A percentile compares a stretch with the other conserved stretches of the same genome.
Conservation (phyloP, 306 rosid species). For the Canavalia gladiata region DNA sequence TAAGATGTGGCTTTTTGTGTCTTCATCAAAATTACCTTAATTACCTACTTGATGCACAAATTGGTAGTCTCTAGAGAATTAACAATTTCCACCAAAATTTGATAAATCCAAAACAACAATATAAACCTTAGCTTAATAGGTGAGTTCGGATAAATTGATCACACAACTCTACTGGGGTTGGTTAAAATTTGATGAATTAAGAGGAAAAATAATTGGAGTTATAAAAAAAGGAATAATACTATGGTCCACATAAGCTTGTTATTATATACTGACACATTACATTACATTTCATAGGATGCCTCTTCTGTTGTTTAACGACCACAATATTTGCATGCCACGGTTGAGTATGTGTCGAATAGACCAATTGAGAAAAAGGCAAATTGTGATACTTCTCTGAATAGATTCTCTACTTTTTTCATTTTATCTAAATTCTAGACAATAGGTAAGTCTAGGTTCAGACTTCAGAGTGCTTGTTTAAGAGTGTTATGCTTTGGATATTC, state of each 20-base stretch:
- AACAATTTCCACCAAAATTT: background rate
- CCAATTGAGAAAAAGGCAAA: background rate
- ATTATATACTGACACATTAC: too few species aligned
- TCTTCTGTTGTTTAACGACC: background rate
- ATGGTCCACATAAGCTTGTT: too few species aligned
- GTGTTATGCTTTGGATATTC: background rate
- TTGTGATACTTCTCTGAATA: background rate
- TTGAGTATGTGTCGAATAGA: background rate
- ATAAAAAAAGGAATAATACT: too few species aligned
- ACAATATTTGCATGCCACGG: background rate
- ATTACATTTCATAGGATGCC: too few species aligned
- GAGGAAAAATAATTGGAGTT: too few species aligned
- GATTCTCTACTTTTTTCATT: background rate
- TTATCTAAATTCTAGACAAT: background rate
- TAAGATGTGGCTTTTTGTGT: background rate
- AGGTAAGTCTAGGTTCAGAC: slow-evolving; percentile 40
- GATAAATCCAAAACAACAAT: background rate
- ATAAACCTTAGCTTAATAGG: too few species aligned
- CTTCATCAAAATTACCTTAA: background rate
- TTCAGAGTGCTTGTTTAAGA: background rate
- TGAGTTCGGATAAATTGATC: too few species aligned
- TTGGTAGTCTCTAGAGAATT: slow-evolving; percentile 10
- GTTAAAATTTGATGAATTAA: too few species aligned
- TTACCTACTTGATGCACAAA: background rate
- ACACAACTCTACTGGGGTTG: too few species aligned